These are phyloP conservation scores for Thamnidium elegans DNA, from an alignment of 192 early-diverging fungal genomes.

Conservation along the genomic window DNA sequence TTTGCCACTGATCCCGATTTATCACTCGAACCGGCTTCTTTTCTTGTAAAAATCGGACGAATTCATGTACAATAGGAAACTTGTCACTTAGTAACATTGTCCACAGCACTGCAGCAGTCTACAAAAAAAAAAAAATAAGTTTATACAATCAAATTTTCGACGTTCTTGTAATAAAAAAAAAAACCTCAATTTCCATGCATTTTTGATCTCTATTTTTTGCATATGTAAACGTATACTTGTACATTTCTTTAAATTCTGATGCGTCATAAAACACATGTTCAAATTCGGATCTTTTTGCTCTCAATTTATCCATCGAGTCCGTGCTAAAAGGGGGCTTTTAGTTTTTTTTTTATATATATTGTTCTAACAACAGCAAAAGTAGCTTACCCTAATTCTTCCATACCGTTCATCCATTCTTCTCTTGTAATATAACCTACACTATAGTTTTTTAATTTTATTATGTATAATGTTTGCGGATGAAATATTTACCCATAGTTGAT, in stretches of 20 bases:
- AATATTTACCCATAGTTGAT: conserved; percentile 28
- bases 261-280: conserved; percentile 36
- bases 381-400: conserved; percentile 26
- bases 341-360: not conserved
- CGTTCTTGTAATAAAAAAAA: no score
- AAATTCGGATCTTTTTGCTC: conserved; percentile 33
- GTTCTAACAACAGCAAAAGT: not conserved
- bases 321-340: conserved; percentile 21
- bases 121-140: not conserved
- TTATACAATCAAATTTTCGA: no score
- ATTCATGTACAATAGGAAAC: conserved; percentile 42
- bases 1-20: conserved; percentile 67
- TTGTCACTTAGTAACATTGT: conserved; percentile 42
- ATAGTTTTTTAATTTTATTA: not conserved
- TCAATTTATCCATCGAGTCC: conserved; percentile 38
- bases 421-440: conserved; percentile 30
- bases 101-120: conserved; percentile 55
- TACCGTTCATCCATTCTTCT: conserved; percentile 36
- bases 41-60: conserved; percentile 49
- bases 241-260: conserved; percentile 55
- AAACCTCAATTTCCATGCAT: conserved; percentile 55
- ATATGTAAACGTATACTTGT: conserved; percentile 60
- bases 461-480: not conserved
- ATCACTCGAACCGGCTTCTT: conserved; percentile 57
- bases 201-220: conserved; percentile 62